A percentile compares a stretch with the other conserved stretches of the same genome.
These are phyloP conservation scores for Alloteropsis semialata DNA, from an alignment of 176 grass and related monocot genomes.

Conservation along the genomic window DNA sequence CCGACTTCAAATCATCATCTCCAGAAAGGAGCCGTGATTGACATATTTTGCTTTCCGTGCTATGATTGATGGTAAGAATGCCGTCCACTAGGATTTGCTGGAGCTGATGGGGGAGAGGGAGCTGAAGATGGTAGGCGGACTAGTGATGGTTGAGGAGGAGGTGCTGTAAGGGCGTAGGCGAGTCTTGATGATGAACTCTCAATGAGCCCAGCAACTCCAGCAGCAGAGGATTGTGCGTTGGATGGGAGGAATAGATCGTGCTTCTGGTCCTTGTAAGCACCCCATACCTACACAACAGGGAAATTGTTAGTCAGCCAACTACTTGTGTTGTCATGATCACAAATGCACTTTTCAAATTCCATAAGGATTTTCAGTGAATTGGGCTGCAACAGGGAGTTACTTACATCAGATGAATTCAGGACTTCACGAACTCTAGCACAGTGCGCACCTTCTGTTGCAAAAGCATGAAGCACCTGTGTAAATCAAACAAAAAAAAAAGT, in stretches of 20 bases:
- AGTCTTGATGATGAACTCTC: conserved; percentile 90
- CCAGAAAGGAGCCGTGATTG: not conserved
- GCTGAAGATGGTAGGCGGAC: conserved; percentile 61
- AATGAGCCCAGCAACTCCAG: conserved; percentile 93
- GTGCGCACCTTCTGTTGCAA: conserved; percentile 96
- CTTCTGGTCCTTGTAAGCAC: conserved; percentile 98
- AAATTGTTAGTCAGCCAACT: not conserved
- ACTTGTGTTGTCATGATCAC: not conserved
- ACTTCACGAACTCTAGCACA: conserved; percentile 95
- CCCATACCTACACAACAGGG: conserved; percentile 63
- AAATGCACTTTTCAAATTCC: not conserved
- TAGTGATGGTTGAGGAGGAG: conserved; percentile 60
- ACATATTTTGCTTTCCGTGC: not conserved
- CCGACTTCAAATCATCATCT: conserved; percentile 1
- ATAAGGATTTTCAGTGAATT: not conserved
- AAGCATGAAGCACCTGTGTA: conserved; percentile 93
- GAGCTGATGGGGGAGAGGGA: conserved; percentile 33
- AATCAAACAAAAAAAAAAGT: conserved; percentile 4
- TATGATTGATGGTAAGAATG: conserved; percentile 47
- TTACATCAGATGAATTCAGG: conserved; percentile 84
- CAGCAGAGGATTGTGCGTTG: conserved; percentile 86
- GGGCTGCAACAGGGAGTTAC: conserved; percentile 10
- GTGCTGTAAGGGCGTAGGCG: conserved; percentile 77
- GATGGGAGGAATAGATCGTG: conserved; percentile 97
- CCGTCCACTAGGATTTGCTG: conserved; percentile 52